phyloP scores from a whole-genome alignment of 176 grass and related monocot genomes.

The Zizania latifolia region DNA sequence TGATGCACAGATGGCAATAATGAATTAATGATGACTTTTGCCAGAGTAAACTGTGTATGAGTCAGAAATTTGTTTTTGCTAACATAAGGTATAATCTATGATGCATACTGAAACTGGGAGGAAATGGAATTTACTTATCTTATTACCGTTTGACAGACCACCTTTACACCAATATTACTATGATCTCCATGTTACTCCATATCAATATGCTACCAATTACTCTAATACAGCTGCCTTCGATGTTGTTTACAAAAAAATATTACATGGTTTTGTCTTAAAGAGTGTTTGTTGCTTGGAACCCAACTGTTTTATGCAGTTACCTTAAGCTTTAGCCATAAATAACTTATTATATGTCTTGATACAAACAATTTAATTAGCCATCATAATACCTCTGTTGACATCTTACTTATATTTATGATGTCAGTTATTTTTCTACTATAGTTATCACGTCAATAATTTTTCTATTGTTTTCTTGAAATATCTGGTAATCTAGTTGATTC shows the following conservation, averaged over 20 bases:
- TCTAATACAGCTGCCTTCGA: neutral
- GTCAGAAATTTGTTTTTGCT: neutral
- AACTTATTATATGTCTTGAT: neutral
- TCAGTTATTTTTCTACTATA: neutral
- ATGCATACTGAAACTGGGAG: neutral
- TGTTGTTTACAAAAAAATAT: neutral
- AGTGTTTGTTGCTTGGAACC: neutral
- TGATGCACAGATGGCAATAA: neutral
- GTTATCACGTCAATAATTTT: neutral
- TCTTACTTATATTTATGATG: neutral
- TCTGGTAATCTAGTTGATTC: neutral
- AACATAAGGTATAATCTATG: neutral
- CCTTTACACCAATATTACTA: neutral
- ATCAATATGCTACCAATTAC: neutral
- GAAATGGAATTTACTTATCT: neutral
- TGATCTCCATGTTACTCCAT: neutral
- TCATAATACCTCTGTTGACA: conserved; percentile 6
- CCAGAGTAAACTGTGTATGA: neutral
- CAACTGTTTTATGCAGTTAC: neutral
- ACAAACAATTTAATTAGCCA: neutral
- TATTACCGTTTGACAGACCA: neutral
- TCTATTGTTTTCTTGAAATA: neutral
- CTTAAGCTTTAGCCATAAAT: neutral
- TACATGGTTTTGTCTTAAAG: conserved; percentile 9
- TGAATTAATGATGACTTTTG: neutral